Evolutionary conservation across 2,329 filamentous ascomycete genomes (phyloP).

Genomic region (Colletotrichum shisoi): DNA sequence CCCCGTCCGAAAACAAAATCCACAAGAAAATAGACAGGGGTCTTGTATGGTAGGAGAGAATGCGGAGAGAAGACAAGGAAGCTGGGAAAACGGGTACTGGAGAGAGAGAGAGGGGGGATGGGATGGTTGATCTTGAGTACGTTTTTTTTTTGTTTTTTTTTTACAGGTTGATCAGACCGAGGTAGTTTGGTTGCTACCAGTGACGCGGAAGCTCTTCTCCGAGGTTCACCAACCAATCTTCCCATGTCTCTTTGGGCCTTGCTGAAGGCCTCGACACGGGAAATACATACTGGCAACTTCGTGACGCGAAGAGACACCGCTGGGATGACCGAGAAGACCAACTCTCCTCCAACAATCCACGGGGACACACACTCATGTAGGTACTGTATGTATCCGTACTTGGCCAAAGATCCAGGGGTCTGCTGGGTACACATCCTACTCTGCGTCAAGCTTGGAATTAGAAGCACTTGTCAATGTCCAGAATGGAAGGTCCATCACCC

Average conservation of each 20-base stretch:
- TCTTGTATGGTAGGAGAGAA: constrained; percentile 1
- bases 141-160: not conserved
- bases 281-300: too few relatives aligned
- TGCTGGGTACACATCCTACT: not conserved
- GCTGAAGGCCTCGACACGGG: too few relatives aligned
- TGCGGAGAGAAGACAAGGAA: constrained; percentile 16
- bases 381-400: not conserved
- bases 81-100: not conserved
- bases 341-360: too few relatives aligned
- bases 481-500: constrained; percentile 13
- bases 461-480: not conserved
- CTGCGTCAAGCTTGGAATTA: not conserved
- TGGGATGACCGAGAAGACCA: too few relatives aligned
- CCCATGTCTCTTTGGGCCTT: too few relatives aligned
- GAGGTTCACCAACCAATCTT: not conserved
- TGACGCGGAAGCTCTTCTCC: constrained; percentile 16
- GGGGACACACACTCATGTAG: too few relatives aligned
- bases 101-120: constrained; percentile 8
- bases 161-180: constrained; percentile 9
- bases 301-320: too few relatives aligned
- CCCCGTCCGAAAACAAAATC: not conserved
- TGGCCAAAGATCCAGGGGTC: not conserved
- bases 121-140: not conserved
- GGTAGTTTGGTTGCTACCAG: constrained; percentile 8
- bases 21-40: not conserved